A percentile compares a stretch with the other conserved stretches of the same genome.
Evolutionary conservation across 1,139 yeast genomes (phyloP).

Genomic region (Kodamaea arcana): DNA sequence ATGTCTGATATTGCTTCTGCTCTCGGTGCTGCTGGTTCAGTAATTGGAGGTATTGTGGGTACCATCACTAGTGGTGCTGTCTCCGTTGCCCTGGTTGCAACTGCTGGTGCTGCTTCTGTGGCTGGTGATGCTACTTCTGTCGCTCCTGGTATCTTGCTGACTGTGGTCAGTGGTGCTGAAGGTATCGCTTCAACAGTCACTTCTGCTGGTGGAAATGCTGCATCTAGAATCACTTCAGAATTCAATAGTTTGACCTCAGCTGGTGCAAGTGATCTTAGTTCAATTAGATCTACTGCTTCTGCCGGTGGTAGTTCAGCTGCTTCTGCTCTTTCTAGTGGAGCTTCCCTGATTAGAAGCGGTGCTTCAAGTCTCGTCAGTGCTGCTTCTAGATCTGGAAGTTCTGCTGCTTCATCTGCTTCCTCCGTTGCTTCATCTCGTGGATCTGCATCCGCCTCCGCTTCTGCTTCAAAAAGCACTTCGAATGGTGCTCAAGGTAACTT

Average conservation of each 20-base stretch:
- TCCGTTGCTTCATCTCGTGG: constrained; percentile 6
- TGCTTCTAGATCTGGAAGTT: constrained; percentile 4
- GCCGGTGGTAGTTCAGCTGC: neutral
- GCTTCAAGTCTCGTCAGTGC: constrained; percentile 1
- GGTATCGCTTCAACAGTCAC: constrained; percentile 3
- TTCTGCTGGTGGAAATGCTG: constrained; percentile 1
- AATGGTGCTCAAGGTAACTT: constrained; percentile 10
- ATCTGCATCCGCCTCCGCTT: constrained; percentile 5
- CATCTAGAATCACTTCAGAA: neutral
- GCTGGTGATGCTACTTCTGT: constrained; percentile 8
- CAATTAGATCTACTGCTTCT: neutral
- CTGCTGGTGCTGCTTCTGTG: constrained; percentile 12
- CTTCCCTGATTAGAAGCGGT: neutral
- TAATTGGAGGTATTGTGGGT: constrained; percentile 7
- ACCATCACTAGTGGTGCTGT: constrained; percentile 15
- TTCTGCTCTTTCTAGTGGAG: neutral
- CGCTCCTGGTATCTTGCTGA: constrained; percentile 4
- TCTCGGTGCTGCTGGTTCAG: constrained; percentile 3
- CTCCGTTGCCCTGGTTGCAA: constrained; percentile 8
- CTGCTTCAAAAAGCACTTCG: constrained; percentile 8
- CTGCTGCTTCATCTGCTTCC: constrained; percentile 10
- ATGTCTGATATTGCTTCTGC: constrained; percentile 1
- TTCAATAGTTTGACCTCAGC: constrained; percentile 1
- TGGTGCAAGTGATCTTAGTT: neutral
- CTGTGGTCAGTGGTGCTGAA: constrained; percentile 5